Conservation (phyloP, 768 basidiomycete genomes). For the Lactifluus hygrophoroides region DNA sequence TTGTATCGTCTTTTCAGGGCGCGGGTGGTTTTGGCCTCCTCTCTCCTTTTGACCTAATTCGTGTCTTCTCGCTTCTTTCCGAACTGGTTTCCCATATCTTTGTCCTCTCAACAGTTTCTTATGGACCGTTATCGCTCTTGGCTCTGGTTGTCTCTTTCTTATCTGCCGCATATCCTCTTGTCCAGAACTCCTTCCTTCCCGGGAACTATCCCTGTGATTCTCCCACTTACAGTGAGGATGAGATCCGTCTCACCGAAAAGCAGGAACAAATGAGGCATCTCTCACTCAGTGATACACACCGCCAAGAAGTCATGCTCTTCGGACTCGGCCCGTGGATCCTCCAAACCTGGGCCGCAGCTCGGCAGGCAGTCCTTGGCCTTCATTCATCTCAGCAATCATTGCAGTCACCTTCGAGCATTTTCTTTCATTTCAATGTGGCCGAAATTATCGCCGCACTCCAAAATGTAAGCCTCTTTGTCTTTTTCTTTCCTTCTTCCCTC, state of each 20-base stretch:
- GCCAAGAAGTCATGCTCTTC: slow-evolving; percentile 77
- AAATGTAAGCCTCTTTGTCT: slow-evolving; percentile 42
- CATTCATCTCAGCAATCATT: slow-evolving; percentile 34
- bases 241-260: slow-evolving; percentile 56
- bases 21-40: slow-evolving; percentile 67
- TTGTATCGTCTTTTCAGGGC: slow-evolving; percentile 73
- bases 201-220: slow-evolving; percentile 36
- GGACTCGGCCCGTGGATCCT: slow-evolving; percentile 82
- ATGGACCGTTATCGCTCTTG: slow-evolving; percentile 42
- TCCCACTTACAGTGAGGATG: slow-evolving; percentile 40
- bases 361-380: slow-evolving; percentile 49
- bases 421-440: slow-evolving; percentile 52
- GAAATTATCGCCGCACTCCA: slow-evolving; percentile 59
- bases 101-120: slow-evolving; percentile 58
- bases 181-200: slow-evolving; percentile 52
- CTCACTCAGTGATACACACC: slow-evolving; percentile 64
- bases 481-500: not conserved
- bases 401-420: slow-evolving; percentile 28
- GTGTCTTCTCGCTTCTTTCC: slow-evolving; percentile 58
- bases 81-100: slow-evolving; percentile 68
- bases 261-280: slow-evolving; percentile 70
- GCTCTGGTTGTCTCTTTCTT: slow-evolving; percentile 52
- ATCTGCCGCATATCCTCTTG: slow-evolving; percentile 51
- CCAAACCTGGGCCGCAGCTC: slow-evolving; percentile 61
- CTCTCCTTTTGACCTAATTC: slow-evolving; percentile 72